Conservation (phyloP, 805 yeast genomes). For the Cyberlindnera sargentensis region DNA sequence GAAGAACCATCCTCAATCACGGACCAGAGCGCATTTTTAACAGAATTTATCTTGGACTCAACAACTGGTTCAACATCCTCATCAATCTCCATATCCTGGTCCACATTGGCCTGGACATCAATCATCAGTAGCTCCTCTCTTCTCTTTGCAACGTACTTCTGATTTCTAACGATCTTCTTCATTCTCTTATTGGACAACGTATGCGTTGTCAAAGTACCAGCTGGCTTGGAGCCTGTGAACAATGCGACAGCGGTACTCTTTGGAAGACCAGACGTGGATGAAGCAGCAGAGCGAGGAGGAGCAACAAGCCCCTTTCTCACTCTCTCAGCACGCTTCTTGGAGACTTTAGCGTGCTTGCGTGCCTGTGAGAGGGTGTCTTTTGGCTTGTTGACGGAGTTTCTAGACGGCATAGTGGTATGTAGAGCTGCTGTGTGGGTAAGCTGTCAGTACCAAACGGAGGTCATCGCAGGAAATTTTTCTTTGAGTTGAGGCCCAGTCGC, state of each 20-base stretch:
- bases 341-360: slow-evolving; percentile 42
- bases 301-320: slow-evolving; percentile 32
- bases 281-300: slow-evolving; percentile 41
- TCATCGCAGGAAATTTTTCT: neutral
- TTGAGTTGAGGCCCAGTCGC: no score
- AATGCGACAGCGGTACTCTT: slow-evolving; percentile 37
- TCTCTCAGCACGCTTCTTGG: slow-evolving; percentile 50
- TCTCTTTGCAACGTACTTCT: slow-evolving; percentile 61
- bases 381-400: slow-evolving; percentile 77
- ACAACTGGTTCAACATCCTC: slow-evolving; percentile 11
- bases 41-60: slow-evolving; percentile 33
- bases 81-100: slow-evolving; percentile 46
- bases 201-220: slow-evolving; percentile 37
- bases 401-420: slow-evolving; percentile 56
- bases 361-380: slow-evolving; percentile 48
- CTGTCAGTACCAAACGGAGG: neutral
- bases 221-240: slow-evolving; percentile 26
- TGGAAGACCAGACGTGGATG: slow-evolving; percentile 33
- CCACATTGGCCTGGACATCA: slow-evolving; percentile 43
- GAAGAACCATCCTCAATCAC: slow-evolving; percentile 55
- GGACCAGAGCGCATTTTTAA: slow-evolving; percentile 65
- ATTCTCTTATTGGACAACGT: slow-evolving; percentile 73
- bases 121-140: slow-evolving; percentile 34
- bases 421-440: neutral
- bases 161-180: slow-evolving; percentile 73